These are phyloP conservation scores for Paramecium pentaurelia DNA, from an alignment of 73 alveolate species.

Conservation along the genomic window DNA sequence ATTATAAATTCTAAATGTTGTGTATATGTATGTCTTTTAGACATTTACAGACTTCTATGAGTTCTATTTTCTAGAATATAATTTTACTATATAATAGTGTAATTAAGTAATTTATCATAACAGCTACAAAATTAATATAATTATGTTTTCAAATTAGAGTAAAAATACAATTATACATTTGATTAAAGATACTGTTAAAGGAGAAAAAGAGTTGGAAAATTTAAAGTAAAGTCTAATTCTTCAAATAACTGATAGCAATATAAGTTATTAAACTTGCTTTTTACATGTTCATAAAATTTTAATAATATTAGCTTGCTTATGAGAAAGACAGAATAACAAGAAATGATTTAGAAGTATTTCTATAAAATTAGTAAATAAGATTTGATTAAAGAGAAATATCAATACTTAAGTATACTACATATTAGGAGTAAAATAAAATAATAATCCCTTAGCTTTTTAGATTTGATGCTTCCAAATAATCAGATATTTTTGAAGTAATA, in stretches of 20 bases:
- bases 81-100: not conserved
- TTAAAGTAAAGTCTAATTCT: not conserved
- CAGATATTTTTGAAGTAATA: not conserved
- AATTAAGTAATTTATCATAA: not conserved
- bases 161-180: not conserved
- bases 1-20: not conserved
- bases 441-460: not conserved
- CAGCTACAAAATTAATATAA: conserved; percentile 13
- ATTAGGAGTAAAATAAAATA: not conserved
- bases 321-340: not conserved
- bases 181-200: conserved; percentile 18
- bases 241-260: not conserved
- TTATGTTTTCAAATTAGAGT: conserved; percentile 14
- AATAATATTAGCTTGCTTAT: not conserved
- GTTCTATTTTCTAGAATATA: not conserved
- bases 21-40: not conserved
- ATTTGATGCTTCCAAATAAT: not conserved
- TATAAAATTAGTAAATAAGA: not conserved
- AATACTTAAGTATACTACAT: not conserved
- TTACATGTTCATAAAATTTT: not conserved
- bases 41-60: not conserved
- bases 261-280: not conserved
- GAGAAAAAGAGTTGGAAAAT: conserved; percentile 8
- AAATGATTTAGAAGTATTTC: not conserved
- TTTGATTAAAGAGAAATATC: not conserved